Percentiles rank a stretch among this genome's conserved stretches.
Evolutionary conservation across 371 early-diverging fungal genomes (phyloP).

Genomic region (Thermomucor indicae-seudaticae): DNA sequence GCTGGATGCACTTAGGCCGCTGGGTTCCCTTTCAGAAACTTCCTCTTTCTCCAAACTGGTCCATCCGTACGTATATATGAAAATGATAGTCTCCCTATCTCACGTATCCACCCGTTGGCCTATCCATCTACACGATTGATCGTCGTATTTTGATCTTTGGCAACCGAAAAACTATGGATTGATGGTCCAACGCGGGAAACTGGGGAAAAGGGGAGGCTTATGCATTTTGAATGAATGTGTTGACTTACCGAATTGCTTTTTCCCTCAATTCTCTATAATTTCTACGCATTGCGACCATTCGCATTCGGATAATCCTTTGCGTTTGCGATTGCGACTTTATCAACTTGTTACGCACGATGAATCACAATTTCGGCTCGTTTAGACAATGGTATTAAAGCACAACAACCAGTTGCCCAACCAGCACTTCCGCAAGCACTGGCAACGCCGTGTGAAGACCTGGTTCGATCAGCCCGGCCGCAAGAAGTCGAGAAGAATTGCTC

Average conservation of each 20-base stretch:
- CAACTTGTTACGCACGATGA: no score
- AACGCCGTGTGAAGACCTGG: slow-evolving; percentile 97
- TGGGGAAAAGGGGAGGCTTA: no score
- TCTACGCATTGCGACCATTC: no score
- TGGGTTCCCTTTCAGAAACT: no score
- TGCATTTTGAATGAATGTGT: no score
- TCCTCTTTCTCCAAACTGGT: slow-evolving; percentile 5
- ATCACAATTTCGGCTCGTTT: background rate
- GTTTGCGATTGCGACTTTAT: background rate
- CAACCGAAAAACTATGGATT: no score
- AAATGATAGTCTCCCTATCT: slow-evolving; percentile 6
- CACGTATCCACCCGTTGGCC: slow-evolving; percentile 1
- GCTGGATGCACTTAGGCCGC: no score
- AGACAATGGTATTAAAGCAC: slow-evolving; percentile 83
- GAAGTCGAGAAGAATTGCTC: slow-evolving; percentile 84
- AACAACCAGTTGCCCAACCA: slow-evolving; percentile 98
- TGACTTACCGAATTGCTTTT: no score
- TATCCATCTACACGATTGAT: background rate
- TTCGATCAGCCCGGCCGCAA: slow-evolving; percentile 99
- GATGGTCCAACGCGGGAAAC: no score
- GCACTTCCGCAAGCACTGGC: slow-evolving; percentile 99
- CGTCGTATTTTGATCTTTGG: no score
- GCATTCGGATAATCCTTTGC: no score
- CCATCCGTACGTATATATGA: slow-evolving; percentile 9
- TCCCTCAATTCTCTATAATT: no score